A percentile compares a stretch with the other conserved stretches of the same genome.
These are phyloP conservation scores for Stygiomarasmius scandens DNA, from an alignment of 1,284 basidiomycete species.

Conservation along the genomic window DNA sequence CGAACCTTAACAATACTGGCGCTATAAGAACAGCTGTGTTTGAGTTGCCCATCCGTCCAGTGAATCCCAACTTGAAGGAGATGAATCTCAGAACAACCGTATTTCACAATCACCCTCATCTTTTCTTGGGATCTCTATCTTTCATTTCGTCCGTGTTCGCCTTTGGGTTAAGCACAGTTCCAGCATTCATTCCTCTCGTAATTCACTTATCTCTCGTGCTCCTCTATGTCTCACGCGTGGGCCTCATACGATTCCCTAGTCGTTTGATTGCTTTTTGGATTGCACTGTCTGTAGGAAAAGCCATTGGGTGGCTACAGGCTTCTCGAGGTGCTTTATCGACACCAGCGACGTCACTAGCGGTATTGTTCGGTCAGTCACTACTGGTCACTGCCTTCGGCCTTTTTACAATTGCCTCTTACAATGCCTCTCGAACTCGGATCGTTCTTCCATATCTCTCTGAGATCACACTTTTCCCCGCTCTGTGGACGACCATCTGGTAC, in stretches of 20 bases:
- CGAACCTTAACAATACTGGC: no score
- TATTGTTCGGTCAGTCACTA: conserved; percentile 43
- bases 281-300: conserved; percentile 47
- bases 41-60: not conserved
- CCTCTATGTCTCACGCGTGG: conserved; percentile 50
- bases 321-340: conserved; percentile 61
- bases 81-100: not conserved
- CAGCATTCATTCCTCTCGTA: conserved; percentile 52
- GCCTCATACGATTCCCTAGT: conserved; percentile 34
- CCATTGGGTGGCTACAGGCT: conserved; percentile 49
- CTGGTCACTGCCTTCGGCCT: conserved; percentile 50
- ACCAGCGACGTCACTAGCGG: conserved; percentile 46
- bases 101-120: not conserved
- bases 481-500: conserved; percentile 69
- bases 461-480: conserved; percentile 61
- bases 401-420: conserved; percentile 40
- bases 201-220: conserved; percentile 50
- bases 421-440: conserved; percentile 35
- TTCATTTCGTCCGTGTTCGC: not conserved
- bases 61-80: not conserved
- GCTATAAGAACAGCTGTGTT: no score
- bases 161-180: conserved; percentile 51
- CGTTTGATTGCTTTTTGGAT: conserved; percentile 41
- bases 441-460: conserved; percentile 39
- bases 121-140: not conserved